A percentile compares a stretch with the other conserved stretches of the same genome.
Evolutionary conservation across 2,329 filamentous ascomycete genomes (phyloP).

Genomic region (Diaporthe caulivora): DNA sequence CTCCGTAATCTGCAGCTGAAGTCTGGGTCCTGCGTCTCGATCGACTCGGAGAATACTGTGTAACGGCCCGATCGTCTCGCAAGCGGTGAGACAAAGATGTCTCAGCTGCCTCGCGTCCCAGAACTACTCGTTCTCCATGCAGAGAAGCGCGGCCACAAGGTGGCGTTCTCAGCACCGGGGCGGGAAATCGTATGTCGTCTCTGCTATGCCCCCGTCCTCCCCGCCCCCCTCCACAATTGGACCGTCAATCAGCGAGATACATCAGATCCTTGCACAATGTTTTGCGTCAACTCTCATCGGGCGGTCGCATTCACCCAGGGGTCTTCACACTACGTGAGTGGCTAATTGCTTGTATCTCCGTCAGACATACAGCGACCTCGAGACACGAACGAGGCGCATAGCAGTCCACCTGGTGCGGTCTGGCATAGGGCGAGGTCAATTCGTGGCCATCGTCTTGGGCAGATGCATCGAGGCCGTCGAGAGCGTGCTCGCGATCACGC

Average conservation of each 20-base stretch:
- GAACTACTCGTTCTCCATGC: conserved; percentile 18
- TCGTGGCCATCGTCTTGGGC: conserved; percentile 9
- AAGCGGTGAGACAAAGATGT: background rate
- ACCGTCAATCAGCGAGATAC: background rate
- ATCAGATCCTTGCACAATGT: background rate
- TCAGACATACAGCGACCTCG: conserved; percentile 23
- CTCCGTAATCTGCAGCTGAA: background rate
- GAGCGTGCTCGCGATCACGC: conserved; percentile 16
- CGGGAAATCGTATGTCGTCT: conserved; percentile 3
- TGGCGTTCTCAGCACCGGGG: conserved; percentile 10
- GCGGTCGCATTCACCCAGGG: too few species aligned
- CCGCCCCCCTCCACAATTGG: too few species aligned
- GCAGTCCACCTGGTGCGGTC: background rate
- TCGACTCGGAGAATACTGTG: too few species aligned
- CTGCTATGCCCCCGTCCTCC: too few species aligned
- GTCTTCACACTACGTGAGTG: background rate
- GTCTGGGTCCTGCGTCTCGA: background rate
- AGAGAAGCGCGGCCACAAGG: conserved; percentile 1
- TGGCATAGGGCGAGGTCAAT: background rate
- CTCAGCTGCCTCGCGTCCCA: conserved; percentile 8
- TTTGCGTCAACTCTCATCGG: too few species aligned
- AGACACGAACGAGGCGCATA: background rate
- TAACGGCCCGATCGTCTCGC: background rate
- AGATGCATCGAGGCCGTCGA: conserved; percentile 30
- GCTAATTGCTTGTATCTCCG: background rate